Evolutionary conservation across 163 green algal genomes (phyloP), one percentile per base, ranked within the genome.

Genomic region (Coccomyxa subellipsoidea): DNA sequence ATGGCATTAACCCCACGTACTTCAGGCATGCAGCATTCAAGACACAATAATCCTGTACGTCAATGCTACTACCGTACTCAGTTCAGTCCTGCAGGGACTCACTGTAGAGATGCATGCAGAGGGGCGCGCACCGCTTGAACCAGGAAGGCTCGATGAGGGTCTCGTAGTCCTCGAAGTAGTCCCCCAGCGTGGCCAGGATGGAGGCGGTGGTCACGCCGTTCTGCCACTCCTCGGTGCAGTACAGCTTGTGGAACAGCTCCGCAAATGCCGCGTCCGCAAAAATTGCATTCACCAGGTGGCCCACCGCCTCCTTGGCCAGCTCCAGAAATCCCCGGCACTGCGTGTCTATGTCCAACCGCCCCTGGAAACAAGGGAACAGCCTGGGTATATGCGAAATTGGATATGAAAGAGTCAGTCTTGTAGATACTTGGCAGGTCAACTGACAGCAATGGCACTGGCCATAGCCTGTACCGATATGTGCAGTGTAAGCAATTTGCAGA

Each of bases 311-410:
- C 59, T 89, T 89, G 31, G 82, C 80, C 77, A 92, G 54, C 21
- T 85, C 88, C 81, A 88, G 54, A 53, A 92, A 93, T 12, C 85
- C 88, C 18, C 89, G 76, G 83, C 90, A 93, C 77, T 90, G 87
- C 23, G 83, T 82, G 76, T 94, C 92, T 4, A 92, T 84, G n/a
- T 94, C 88, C 80, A 95, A 84, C 79, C 80, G 69, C 29, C 80
- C 86, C 88, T 90, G 84, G 54, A 36, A 5, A 37, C 29, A n/a
- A n/a, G n/a, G n/a, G n/a, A n/a, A n/a, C n/a, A n/a, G n/a, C n/a
- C n/a, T n/a, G n/a, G n/a, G n/a, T n/a, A n/a, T n/a, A n/a, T n/a
- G n/a, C n/a, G n/a, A n/a, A n/a, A n/a, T n/a, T n/a, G n/a, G n/a
- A n/a, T n/a, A n/a, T n/a, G n/a, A n/a, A n/a, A n/a, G n/a, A n/a